phyloP scores from a whole-genome alignment of 192 early-diverging fungal genomes.

The Pilobolus umbonatus region DNA sequence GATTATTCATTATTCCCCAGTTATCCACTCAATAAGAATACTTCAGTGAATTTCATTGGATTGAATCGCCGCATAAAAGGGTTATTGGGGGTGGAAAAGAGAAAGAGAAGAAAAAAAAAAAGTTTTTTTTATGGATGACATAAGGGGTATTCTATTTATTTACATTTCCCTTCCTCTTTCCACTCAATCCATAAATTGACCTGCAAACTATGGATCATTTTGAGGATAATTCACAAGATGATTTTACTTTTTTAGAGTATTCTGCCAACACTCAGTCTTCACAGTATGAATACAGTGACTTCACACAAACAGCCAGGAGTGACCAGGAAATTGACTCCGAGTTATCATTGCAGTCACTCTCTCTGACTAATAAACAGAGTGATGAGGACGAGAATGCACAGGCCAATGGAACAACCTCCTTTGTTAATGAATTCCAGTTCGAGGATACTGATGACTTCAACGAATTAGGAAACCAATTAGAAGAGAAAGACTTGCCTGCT shows the following conservation, averaged over 20 bases:
- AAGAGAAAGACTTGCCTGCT: constrained; percentile 59
- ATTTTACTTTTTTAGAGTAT: constrained; percentile 55
- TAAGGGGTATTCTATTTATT: too few relatives aligned
- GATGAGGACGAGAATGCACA: constrained; percentile 17
- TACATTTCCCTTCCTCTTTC: too few relatives aligned
- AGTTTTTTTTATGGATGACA: too few relatives aligned
- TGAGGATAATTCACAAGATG: constrained; percentile 36
- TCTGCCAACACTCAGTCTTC: constrained; percentile 55
- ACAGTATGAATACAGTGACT: constrained; percentile 62
- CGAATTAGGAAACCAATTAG: constrained; percentile 39
- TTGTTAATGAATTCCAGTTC: constrained; percentile 33
- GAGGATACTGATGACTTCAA: constrained; percentile 54
- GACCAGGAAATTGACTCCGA: constrained; percentile 46
- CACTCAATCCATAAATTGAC: neutral
- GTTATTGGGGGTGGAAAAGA: too few relatives aligned
- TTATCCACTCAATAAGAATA: too few relatives aligned
- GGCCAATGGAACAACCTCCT: constrained; percentile 1
- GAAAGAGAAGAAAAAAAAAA: too few relatives aligned
- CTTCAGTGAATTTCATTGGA: too few relatives aligned
- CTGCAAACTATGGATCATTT: constrained; percentile 28
- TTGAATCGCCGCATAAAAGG: too few relatives aligned
- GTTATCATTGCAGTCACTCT: constrained; percentile 38
- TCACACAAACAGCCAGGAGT: constrained; percentile 39
- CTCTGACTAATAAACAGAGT: constrained; percentile 23
- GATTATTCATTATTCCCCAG: too few relatives aligned